Base-by-base conservation (phyloP, 1,284 basidiomycete genomes). In the Mycosarcoma maydis region DNA sequence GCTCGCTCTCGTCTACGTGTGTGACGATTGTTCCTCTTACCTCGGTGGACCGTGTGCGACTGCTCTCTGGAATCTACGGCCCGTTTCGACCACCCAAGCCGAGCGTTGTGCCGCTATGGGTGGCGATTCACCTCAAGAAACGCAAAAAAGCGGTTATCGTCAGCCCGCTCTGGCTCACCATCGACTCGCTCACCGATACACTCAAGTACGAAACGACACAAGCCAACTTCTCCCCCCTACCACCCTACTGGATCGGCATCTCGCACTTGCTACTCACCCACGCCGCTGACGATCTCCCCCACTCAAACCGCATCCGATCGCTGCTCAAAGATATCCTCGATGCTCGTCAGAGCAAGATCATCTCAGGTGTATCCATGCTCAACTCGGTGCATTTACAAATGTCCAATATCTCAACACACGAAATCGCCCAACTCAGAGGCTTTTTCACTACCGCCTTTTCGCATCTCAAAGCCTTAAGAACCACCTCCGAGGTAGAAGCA, bases 81-180 rank as follows among this genome's bases (percentile, higher is more conserved):
- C 95, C 96, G 10, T 88, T 98, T 49, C 85, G 89, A 13, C 95
- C 96, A 6, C 94, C 95, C 11, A 86, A 87, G 39, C 90, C 90
- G 80, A 86, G 89, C 20, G 86, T 86, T 59, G 88, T 98, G 10
- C 96, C 96, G 0, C 85, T 98, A 6, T 98, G 95, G 96, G 90
- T 98, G 83, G 95, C 94, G 0, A 84, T 92, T 6, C 92, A 95
- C 74, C 85, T 98, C 51, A 98, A 98, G 83, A 83, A 90, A 71
- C 96, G 96, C 85, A 90, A 91, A 76, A 95, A 95, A 82, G 98
- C 95, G 68, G 87, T 92, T 70, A 91, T 98, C 39, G 86, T 97
- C 6, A 86, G 92, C 0, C 95, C 95, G 2, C 85, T 87, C 23
- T 98, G 95, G 95, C 85, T 98, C 26, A 87, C 85, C 52, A 87